These are phyloP conservation scores for Agrocybe pediades DNA, from an alignment of 768 basidiomycete species.

Conservation along the genomic window DNA sequence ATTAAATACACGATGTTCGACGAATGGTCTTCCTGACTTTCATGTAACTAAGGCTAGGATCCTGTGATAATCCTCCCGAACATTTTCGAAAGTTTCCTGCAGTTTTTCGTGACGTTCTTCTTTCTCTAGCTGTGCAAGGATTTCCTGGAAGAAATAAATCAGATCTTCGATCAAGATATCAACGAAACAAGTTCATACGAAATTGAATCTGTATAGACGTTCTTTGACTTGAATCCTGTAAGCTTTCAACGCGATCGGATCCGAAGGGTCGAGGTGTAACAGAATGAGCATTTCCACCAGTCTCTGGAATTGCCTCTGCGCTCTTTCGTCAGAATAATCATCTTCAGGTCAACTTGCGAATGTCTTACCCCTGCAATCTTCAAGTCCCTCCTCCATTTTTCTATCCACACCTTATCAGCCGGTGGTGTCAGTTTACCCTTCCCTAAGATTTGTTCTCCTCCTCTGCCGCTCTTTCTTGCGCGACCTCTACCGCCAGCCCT, in stretches of 20 bases:
- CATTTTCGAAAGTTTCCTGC: slow-evolving; percentile 89
- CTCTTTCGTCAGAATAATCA: slow-evolving; percentile 6
- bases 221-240: slow-evolving; percentile 95
- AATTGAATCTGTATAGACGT: slow-evolving; percentile 93
- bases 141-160: slow-evolving; percentile 56
- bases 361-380: slow-evolving; percentile 83
- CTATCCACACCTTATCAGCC: slow-evolving; percentile 72
- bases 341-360: slow-evolving; percentile 15
- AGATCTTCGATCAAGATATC: not conserved
- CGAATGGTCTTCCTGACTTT: not conserved
- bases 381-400: slow-evolving; percentile 77
- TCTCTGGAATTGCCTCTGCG: slow-evolving; percentile 92
- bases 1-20: not conserved
- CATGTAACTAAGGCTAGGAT: slow-evolving; percentile 48
- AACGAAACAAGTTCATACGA: slow-evolving; percentile 50
- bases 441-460: slow-evolving; percentile 19
- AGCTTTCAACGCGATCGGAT: slow-evolving; percentile 55
- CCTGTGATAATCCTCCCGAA: slow-evolving; percentile 82
- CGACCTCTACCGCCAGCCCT: slow-evolving; percentile 46
- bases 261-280: slow-evolving; percentile 62
- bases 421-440: slow-evolving; percentile 79
- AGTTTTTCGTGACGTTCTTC: slow-evolving; percentile 86
- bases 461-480: slow-evolving; percentile 42
- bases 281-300: slow-evolving; percentile 91
- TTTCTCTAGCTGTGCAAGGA: slow-evolving; percentile 84